Percentiles rank a stretch among this genome's conserved stretches.
These are phyloP conservation scores for Pestalotiopsis sp. DNA, from an alignment of 2,329 filamentous ascomycete genomes.

Conservation along the genomic window DNA sequence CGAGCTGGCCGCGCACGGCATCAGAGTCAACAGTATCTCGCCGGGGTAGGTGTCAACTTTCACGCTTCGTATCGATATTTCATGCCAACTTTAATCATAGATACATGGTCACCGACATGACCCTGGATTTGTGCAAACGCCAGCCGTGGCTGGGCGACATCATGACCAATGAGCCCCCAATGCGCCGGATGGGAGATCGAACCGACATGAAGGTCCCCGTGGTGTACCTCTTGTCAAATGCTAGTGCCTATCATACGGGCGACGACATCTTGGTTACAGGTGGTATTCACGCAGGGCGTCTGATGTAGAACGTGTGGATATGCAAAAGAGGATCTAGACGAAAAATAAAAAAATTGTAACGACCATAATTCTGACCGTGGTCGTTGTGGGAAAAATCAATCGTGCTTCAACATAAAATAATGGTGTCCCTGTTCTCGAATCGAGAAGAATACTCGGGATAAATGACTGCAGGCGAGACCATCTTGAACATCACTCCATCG, in stretches of 20 bases:
- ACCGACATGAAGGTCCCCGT: slow-evolving; percentile 59
- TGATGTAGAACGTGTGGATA: background rate
- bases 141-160: slow-evolving; percentile 49
- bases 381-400: background rate
- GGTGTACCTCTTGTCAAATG: slow-evolving; percentile 56
- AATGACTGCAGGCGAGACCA: too few species aligned
- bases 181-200: slow-evolving; percentile 52
- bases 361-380: background rate
- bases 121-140: slow-evolving; percentile 40
- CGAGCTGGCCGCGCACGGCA: slow-evolving; percentile 64
- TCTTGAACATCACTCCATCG: too few species aligned
- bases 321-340: background rate
- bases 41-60: slow-evolving; percentile 49
- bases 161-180: slow-evolving; percentile 53
- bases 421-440: too few species aligned
- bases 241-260: slow-evolving; percentile 45
- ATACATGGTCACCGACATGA: slow-evolving; percentile 50
- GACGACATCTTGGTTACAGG: slow-evolving; percentile 36
- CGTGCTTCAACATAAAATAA: too few species aligned
- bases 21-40: slow-evolving; percentile 66
- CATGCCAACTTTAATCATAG: slow-evolving; percentile 14
- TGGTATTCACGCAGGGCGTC: background rate
- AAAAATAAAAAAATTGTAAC: background rate
- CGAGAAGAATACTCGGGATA: too few species aligned
- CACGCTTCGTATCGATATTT: background rate